Percentiles rank a stretch among this genome's conserved stretches.
Conservation (phyloP, 352 stramenopile species). For the Phytophthora pinifolia region DNA sequence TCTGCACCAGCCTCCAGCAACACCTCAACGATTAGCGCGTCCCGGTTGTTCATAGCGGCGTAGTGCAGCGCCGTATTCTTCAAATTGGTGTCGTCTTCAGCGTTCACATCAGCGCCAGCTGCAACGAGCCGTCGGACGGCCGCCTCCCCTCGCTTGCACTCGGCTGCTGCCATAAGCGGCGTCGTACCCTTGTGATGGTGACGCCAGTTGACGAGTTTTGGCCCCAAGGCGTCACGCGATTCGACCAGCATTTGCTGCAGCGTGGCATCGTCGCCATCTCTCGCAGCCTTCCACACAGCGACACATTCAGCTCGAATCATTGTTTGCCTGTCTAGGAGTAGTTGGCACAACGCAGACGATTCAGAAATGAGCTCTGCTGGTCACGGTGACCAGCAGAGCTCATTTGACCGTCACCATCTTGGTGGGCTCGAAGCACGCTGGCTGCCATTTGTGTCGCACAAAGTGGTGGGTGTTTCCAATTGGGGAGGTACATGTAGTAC, state of each 20-base stretch:
- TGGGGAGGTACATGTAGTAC: too few relatives aligned
- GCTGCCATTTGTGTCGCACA: too few relatives aligned
- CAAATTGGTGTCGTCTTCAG: conserved; percentile 37
- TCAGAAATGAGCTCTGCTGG: too few relatives aligned
- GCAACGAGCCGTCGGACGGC: conserved; percentile 49
- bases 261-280: conserved; percentile 26
- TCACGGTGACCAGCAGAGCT: too few relatives aligned
- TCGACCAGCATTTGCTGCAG: conserved; percentile 29
- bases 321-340: too few relatives aligned
- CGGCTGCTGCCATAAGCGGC: conserved; percentile 69
- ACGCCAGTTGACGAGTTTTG: conserved; percentile 40
- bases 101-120: conserved; percentile 50
- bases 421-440: too few relatives aligned
- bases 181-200: conserved; percentile 55
- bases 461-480: too few relatives aligned
- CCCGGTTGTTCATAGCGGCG: conserved; percentile 43
- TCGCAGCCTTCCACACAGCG: conserved; percentile 35
- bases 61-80: conserved; percentile 70
- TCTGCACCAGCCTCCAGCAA: conserved; percentile 54
- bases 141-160: conserved; percentile 40
- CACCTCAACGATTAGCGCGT: conserved; percentile 36
- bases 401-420: too few relatives aligned
- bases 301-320: conserved; percentile 39
- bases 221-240: conserved; percentile 18
- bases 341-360: conserved; percentile 5